Percentiles rank a stretch among this genome's conserved stretches.
Evolutionary conservation across 2,329 filamentous ascomycete genomes (phyloP).

Genomic region (Hypoxylon sp.): DNA sequence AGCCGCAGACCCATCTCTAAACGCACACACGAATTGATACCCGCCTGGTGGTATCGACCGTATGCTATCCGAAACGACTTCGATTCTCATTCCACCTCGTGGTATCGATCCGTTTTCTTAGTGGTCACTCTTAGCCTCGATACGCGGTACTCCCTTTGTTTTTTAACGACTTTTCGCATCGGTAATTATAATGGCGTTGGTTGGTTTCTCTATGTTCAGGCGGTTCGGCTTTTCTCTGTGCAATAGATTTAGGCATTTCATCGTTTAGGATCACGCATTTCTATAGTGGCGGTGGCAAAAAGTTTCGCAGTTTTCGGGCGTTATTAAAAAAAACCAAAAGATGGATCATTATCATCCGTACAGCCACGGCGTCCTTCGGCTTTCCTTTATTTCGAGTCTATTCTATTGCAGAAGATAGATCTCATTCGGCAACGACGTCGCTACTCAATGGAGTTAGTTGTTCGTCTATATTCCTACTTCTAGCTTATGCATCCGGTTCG

Average conservation of each 20-base stretch:
- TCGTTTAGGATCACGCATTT: slow-evolving; percentile 43
- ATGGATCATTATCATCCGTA: slow-evolving; percentile 26
- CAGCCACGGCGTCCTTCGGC: slow-evolving; percentile 28
- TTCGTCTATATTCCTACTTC: too few species aligned
- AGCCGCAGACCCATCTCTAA: too few species aligned
- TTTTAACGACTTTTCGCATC: slow-evolving; percentile 40
- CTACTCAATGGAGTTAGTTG: slow-evolving; percentile 1
- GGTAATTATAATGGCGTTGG: slow-evolving; percentile 45
- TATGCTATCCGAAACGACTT: slow-evolving; percentile 7
- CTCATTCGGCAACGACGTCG: slow-evolving; percentile 12
- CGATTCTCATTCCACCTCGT: background rate
- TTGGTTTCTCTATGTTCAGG: slow-evolving; percentile 38
- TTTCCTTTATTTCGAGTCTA: slow-evolving; percentile 24
- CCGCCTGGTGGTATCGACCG: slow-evolving; percentile 1
- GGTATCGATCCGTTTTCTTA: slow-evolving; percentile 9
- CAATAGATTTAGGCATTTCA: slow-evolving; percentile 44
- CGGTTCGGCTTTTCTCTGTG: slow-evolving; percentile 38
- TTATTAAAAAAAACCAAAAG: slow-evolving; percentile 43
- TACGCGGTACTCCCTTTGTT: slow-evolving; percentile 32
- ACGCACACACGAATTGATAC: slow-evolving; percentile 1
- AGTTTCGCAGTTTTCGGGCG: slow-evolving; percentile 44
- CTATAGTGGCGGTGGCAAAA: slow-evolving; percentile 45
- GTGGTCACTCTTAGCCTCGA: slow-evolving; percentile 15
- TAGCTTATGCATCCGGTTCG: too few species aligned
- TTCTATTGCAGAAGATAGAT: slow-evolving; percentile 24